Conservation (phyloP, 352 stramenopile species). For the Globisporangium cederbergense region DNA sequence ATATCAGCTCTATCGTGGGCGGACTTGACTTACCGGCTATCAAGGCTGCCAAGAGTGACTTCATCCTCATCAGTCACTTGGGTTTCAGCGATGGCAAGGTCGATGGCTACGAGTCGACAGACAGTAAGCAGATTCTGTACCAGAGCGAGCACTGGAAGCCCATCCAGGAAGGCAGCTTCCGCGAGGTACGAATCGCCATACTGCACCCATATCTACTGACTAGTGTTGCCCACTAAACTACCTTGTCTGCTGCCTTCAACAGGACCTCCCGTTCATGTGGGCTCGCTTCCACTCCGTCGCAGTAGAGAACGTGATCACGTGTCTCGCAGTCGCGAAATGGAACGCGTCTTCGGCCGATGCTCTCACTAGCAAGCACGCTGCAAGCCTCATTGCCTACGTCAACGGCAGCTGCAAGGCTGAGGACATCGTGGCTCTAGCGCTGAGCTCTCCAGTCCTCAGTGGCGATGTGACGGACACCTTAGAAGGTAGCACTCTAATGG, state of each 20-base stretch:
- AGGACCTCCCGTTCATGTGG: conserved; percentile 23
- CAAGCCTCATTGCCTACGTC: conserved; percentile 9
- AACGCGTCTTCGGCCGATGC: conserved; percentile 18
- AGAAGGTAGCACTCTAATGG: conserved; percentile 15
- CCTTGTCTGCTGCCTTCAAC: neutral
- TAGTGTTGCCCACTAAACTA: neutral
- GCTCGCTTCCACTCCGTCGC: conserved; percentile 24
- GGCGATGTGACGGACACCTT: conserved; percentile 16
- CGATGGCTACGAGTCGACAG: conserved; percentile 6
- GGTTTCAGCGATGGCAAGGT: neutral
- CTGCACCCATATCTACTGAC: neutral
- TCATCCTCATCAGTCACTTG: conserved; percentile 12
- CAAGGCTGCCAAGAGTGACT: conserved; percentile 16
- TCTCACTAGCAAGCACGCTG: neutral
- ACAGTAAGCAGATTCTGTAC: conserved; percentile 16
- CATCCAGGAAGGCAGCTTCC: conserved; percentile 15
- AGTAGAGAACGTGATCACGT: conserved; percentile 11
- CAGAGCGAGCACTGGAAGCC: conserved; percentile 13
- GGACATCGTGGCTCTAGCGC: conserved; percentile 29
- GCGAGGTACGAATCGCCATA: conserved; percentile 9
- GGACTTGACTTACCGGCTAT: neutral
- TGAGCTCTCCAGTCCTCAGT: conserved; percentile 22
- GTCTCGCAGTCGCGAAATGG: conserved; percentile 29
- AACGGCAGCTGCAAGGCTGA: conserved; percentile 13
- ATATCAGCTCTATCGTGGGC: neutral